These are phyloP conservation scores for Hyaloscypha hepaticicola DNA, from an alignment of 495 filamentous ascomycete species.

Conservation along the genomic window DNA sequence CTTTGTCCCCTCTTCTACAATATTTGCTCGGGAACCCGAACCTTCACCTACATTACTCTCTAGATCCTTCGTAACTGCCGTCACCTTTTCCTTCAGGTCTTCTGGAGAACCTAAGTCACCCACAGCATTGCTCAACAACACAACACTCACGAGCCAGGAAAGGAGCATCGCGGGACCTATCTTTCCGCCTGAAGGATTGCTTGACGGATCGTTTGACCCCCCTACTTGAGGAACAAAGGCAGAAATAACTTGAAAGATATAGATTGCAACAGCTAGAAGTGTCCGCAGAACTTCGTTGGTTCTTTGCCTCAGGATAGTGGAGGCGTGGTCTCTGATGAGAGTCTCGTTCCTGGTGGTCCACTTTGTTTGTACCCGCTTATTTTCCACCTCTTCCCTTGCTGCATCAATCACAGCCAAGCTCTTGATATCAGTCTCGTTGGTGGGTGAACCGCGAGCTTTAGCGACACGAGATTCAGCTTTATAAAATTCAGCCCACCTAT, in stretches of 20 bases:
- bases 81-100: not conserved
- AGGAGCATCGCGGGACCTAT: constrained; percentile 36
- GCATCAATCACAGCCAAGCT: not conserved
- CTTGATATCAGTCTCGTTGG: not conserved
- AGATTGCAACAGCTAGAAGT: constrained; percentile 31
- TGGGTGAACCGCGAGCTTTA: not conserved
- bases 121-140: constrained; percentile 37
- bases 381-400: not conserved
- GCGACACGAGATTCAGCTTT: too few relatives aligned
- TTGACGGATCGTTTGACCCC: constrained; percentile 15
- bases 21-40: too few relatives aligned
- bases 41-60: too few relatives aligned
- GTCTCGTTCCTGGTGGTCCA: too few relatives aligned
- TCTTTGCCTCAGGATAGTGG: constrained; percentile 11
- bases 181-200: constrained; percentile 32
- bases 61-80: not conserved
- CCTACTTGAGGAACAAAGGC: constrained; percentile 33
- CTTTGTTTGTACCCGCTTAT: not conserved
- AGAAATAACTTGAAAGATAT: constrained; percentile 33
- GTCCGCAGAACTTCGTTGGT: constrained; percentile 34
- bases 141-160: constrained; percentile 36
- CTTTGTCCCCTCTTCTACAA: too few relatives aligned
- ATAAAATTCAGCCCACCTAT: constrained; percentile 33
- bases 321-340: too few relatives aligned
- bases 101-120: constrained; percentile 15